Evolutionary conservation across 305 asterid species (phyloP), one percentile per base, ranked within the genome.

Genomic region (Stenogyne calaminthoides): DNA sequence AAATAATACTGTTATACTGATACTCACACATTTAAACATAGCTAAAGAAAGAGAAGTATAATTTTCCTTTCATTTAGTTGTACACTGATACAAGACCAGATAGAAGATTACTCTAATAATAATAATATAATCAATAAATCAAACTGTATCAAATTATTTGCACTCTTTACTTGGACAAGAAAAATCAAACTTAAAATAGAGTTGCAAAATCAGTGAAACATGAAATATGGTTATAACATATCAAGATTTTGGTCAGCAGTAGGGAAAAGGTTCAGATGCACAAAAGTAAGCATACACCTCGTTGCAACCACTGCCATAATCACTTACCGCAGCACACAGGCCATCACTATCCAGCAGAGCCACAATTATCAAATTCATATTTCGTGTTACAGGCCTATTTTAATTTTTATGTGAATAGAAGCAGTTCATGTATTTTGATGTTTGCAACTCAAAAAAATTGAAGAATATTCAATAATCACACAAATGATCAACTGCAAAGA

Each of bases 191-290:
- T 56, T 46, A 63, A 42, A 7, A 71, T 51, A 14, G 22, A 56
- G 54, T 37, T 39, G 18, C 60, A 52, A 60, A 37, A 16, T 22
- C 16, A 68, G 56, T 60, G 64, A 68, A 61, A 54, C n/a, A 25
- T 2, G 7, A 52, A 20, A 20, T 37, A 40, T 29, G 44, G 56
- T 34, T 60, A 7, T 39, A n/a, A 42, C 19, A 52, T 58, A 12
- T 16, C 39, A 22, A 44, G 11, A 29, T 18, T 25, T 64, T 64
- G 51, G 22, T 62, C 69, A 60, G 51, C 11, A 47, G 56, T 22
- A 42, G 22, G 66, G 27, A 56, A 19, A 59, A 68, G 59, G 69
- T 20, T 36, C 58, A 46, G 44, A 75, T 60, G 46, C 46, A n/a
- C 54, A 47, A 18, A 71, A 46, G 6, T 44, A 47, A 18, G 11